Percentiles rank a stretch among this genome's conserved stretches.
Evolutionary conservation across 2,329 filamentous ascomycete species (phyloP).

Genomic region (Aspergillus niger): DNA sequence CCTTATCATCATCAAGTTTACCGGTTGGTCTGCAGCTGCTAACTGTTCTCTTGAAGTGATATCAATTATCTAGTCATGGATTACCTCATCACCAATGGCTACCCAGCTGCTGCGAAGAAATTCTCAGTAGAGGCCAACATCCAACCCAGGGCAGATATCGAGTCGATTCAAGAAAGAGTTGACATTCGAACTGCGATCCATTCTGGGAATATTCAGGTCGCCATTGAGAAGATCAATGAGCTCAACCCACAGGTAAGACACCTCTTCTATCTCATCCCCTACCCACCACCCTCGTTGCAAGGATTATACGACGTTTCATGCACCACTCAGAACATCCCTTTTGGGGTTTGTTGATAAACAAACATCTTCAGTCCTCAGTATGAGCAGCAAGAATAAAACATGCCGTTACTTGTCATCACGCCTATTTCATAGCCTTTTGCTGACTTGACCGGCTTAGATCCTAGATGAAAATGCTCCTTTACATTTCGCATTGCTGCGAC

Average conservation of each 20-base stretch:
- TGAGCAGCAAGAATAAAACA: slow-evolving; percentile 59
- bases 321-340: slow-evolving; percentile 96
- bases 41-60: slow-evolving; percentile 62
- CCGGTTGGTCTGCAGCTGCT: slow-evolving; percentile 27
- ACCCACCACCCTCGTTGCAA: slow-evolving; percentile 52
- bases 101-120: slow-evolving; percentile 86
- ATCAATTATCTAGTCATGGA: slow-evolving; percentile 96
- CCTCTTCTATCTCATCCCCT: slow-evolving; percentile 6
- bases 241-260: slow-evolving; percentile 81
- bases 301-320: slow-evolving; percentile 99
- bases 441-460: slow-evolving; percentile 61
- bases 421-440: slow-evolving; percentile 17
- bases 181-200: slow-evolving; percentile 84
- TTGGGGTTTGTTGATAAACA: slow-evolving; percentile 84
- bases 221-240: slow-evolving; percentile 86
- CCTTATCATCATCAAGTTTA: slow-evolving; percentile 2
- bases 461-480: slow-evolving; percentile 79
- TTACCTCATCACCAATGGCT: slow-evolving; percentile 94
- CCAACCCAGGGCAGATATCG: slow-evolving; percentile 68
- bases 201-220: slow-evolving; percentile 78
- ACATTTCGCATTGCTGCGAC: slow-evolving; percentile 84
- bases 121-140: slow-evolving; percentile 95
- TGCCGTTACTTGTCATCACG: slow-evolving; percentile 16
- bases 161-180: slow-evolving; percentile 75
- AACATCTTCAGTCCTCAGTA: slow-evolving; percentile 81